Evolutionary conservation across 2,329 filamentous ascomycete genomes (phyloP), one percentile per base, ranked within the genome.

Genomic region (Pestalotiopsis sp.): DNA sequence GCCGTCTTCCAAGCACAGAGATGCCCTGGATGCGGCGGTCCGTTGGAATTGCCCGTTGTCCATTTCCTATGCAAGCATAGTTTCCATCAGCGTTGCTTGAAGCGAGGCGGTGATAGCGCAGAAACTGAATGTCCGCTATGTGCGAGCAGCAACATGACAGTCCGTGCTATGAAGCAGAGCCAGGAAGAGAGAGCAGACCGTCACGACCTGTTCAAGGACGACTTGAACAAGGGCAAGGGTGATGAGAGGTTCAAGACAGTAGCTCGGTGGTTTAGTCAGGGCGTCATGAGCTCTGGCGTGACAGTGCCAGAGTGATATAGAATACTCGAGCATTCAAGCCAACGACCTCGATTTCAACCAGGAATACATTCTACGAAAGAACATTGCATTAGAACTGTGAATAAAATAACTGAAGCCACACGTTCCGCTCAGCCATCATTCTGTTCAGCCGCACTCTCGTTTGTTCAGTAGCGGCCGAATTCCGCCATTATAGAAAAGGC

Each of bases 51-150:
- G 13, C 96, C 96, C 0, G 93, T 91, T 0, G 95, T 99, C 62
- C 96, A 99, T 78, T 99, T 99, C 79, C 82, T 99, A 71, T 99
- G 96, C 84, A 97, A 97, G 79, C 96, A 99, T 79, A 95, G 92
- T 70, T 99, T 98, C 85, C 96, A 99, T 78, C 93, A 97, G 82
- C 87, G 93, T 60, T 99, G 95, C 80, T 83, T 99, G 57, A 93
- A 93, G 77, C 82, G 85, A 65, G 70, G 70, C 0, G 80, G 77
- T 4, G 81, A 82, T 38, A 85, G 87, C 25, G 84, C 84, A 12
- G 90, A 91, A 65, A 87, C 91, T 0, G 94, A 98, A 80, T 99
- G 96, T 78, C 94, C 95, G 11, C 87, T 94, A 41, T 99, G 96
- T 76, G 90, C 92, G 31, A 86, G 89, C 23, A 91, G 93, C 70